phyloP scores from a whole-genome alignment of 164 flowering plant genomes.

The Stephania cephalantha region DNA sequence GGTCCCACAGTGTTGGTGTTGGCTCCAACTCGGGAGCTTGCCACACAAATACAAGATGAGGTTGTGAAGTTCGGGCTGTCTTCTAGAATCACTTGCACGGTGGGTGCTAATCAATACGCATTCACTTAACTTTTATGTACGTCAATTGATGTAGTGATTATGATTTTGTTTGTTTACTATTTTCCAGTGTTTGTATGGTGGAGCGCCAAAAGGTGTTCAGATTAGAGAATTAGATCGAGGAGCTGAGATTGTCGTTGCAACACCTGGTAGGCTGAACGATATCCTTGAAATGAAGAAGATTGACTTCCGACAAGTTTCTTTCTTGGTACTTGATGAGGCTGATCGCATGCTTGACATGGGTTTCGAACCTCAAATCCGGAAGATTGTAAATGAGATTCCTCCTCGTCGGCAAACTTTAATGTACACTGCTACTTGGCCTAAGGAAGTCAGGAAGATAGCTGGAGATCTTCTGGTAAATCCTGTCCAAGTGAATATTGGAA shows the following conservation, averaged over 20 bases:
- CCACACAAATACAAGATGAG: conserved; percentile 93
- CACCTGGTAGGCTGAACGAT: conserved; percentile 96
- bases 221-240: conserved; percentile 79
- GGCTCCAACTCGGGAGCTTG: conserved; percentile 93
- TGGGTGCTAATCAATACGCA: conserved; percentile 17
- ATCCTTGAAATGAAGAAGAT: conserved; percentile 82
- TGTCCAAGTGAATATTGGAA: conserved; percentile 27
- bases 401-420: conserved; percentile 85
- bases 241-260: conserved; percentile 87
- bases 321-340: conserved; percentile 94
- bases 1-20: conserved; percentile 86
- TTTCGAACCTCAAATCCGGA: conserved; percentile 94
- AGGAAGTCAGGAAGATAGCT: conserved; percentile 89
- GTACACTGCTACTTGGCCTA: conserved; percentile 99
- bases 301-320: conserved; percentile 69
- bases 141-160: neutral
- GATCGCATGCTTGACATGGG: conserved; percentile 99
- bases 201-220: conserved; percentile 84
- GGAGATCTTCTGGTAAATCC: conserved; percentile 79
- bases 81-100: conserved; percentile 75
- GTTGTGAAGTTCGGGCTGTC: conserved; percentile 80
- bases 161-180: neutral
- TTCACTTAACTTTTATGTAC: neutral
- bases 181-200: conserved; percentile 87
- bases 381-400: conserved; percentile 89